Percentiles rank a stretch among this genome's conserved stretches.
phyloP scores from a whole-genome alignment of 1,139 yeast genomes.

The Yamadazyma atlantica region DNA sequence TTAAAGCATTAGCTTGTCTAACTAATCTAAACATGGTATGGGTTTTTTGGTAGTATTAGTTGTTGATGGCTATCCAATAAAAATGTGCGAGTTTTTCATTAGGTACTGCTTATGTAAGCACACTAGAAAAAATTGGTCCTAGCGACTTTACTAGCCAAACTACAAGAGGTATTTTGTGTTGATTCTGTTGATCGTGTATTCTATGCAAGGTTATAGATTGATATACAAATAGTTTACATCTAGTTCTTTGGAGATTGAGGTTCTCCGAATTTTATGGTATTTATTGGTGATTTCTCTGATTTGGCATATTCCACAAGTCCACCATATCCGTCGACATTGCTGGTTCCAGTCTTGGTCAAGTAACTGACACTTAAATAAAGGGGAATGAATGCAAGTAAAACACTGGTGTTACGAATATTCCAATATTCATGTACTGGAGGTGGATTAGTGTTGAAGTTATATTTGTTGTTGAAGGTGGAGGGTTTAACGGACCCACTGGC shows the following conservation, averaged over 20 bases:
- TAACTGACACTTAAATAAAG: constrained; percentile 36
- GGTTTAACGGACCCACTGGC: constrained; percentile 19
- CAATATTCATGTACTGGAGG: constrained; percentile 52
- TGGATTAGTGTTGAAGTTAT: constrained; percentile 44
- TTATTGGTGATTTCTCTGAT: constrained; percentile 39
- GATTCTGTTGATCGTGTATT: background rate
- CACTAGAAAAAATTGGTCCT: no score
- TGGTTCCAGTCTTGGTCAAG: constrained; percentile 33
- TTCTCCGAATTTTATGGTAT: constrained; percentile 38
- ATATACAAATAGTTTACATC: background rate
- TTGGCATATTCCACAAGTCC: constrained; percentile 38
- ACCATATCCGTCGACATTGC: constrained; percentile 29
- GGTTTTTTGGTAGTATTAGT: background rate
- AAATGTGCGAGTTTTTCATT: constrained; percentile 10
- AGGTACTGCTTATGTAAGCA: constrained; percentile 7
- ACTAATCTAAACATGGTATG: constrained; percentile 14
- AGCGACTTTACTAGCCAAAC: no score
- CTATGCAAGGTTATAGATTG: constrained; percentile 1
- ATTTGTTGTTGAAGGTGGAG: constrained; percentile 41
- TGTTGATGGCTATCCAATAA: constrained; percentile 9
- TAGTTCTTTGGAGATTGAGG: constrained; percentile 25
- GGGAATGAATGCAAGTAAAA: constrained; percentile 41
- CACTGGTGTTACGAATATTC: constrained; percentile 39
- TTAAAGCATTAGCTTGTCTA: constrained; percentile 3
- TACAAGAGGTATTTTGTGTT: no score